Base-by-base conservation (phyloP, 2,329 filamentous ascomycete species). In the Sarocladium brachiariae region DNA sequence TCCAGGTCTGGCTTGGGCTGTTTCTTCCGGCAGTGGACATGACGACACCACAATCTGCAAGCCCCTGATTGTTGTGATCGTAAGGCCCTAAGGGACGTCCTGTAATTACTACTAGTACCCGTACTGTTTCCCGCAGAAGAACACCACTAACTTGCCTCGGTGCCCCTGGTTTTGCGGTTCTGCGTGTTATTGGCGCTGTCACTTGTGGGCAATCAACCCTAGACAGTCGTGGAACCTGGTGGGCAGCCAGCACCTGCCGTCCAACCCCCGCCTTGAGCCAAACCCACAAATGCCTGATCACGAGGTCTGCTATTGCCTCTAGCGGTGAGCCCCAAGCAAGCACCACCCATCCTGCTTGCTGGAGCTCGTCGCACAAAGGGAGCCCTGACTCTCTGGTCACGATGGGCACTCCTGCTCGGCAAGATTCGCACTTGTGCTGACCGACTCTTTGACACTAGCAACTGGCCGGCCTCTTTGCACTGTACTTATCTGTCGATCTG, bases 291-390 rank as follows among this genome's bases (percentile, higher is more conserved):
- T 18, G 23, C 13, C 21, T 30, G 39, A 18, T 47, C 43, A 47
- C 43, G 27, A 47, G 43, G 43, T 19, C 43, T 2, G 25, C 25
- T 13, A 13, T 31, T 6, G 7, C 27, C 8, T 25, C 21, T 25
- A 16, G 43, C 43, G 43, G 43, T 47, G 43, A 47, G 39, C 39
- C 39, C 39, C 39, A 43, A 43, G 21, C 39, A 39, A 21, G 11
- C 11, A 13, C n/a, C 13, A 21, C 13, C n/a, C 33, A 35, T 6
- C 16, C 11, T 39, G 35, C 7, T 39, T 5, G 33, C 18, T n/a
- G n/a, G n/a, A n/a, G n/a, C n/a, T n/a, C n/a, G n/a, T n/a, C n/a
- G n/a, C n/a, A n/a, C n/a, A n/a, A n/a, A 35, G 11, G 33, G 6
- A 35, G 33, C 33, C 14, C 33, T n/a, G 33, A 35, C 33, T n/a